Evolutionary conservation across 768 basidiomycete species (phyloP).

Genomic region (Paxillus ammoniavirescens): DNA sequence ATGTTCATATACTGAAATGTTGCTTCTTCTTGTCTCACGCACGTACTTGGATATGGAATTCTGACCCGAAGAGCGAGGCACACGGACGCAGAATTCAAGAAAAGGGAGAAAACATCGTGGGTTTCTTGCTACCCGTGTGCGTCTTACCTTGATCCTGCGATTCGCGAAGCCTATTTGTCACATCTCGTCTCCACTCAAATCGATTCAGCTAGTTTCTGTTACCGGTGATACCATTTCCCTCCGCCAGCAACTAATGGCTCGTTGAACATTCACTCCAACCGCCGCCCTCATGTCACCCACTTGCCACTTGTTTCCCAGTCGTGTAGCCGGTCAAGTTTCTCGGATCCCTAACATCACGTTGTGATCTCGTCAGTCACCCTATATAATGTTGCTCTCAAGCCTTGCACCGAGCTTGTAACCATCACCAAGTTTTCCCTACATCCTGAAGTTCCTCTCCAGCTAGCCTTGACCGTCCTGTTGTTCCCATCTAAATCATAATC

Average conservation of each 20-base stretch:
- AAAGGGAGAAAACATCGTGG: constrained; percentile 17
- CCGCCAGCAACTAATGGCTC: background rate
- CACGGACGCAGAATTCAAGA: constrained; percentile 6
- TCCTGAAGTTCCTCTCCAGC: background rate
- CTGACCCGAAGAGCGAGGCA: constrained; percentile 13
- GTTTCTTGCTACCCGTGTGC: constrained; percentile 2
- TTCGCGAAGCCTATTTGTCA: constrained; percentile 6
- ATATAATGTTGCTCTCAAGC: background rate
- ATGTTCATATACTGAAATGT: background rate
- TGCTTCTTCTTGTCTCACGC: constrained; percentile 8
- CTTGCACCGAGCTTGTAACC: background rate
- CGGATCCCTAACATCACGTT: constrained; percentile 2
- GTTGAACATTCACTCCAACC: background rate
- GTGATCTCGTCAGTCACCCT: background rate
- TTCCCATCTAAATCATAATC: background rate
- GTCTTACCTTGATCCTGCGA: background rate
- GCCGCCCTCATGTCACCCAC: constrained; percentile 1
- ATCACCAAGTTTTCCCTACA: background rate
- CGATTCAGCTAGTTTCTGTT: background rate
- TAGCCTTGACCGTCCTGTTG: background rate
- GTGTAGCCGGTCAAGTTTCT: background rate
- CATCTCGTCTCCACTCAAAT: background rate
- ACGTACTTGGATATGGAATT: background rate
- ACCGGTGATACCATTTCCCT: background rate
- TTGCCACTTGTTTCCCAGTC: background rate